Conservation (phyloP, 2,329 filamentous ascomycete species). For the Alternaria sp. region DNA sequence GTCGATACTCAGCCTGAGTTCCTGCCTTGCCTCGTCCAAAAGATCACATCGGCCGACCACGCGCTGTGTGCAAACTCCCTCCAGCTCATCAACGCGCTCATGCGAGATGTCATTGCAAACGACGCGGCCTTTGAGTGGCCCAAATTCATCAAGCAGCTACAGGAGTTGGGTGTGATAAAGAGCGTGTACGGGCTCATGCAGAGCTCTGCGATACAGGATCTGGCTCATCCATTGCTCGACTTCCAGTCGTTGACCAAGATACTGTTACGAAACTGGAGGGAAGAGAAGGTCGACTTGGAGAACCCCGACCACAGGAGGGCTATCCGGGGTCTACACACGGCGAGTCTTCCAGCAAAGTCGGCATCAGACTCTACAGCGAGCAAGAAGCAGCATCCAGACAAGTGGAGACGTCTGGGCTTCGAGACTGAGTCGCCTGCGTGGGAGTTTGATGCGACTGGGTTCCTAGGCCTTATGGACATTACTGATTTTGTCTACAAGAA, state of each 20-base stretch:
- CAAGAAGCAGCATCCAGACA: conserved; percentile 81
- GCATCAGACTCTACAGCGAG: conserved; percentile 59
- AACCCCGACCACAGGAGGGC: conserved; percentile 87
- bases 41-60: conserved; percentile 93
- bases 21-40: conserved; percentile 89
- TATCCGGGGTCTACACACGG: conserved; percentile 83
- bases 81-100: conserved; percentile 93
- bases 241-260: conserved; percentile 93
- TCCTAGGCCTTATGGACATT: conserved; percentile 96
- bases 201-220: conserved; percentile 87
- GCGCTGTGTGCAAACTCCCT: conserved; percentile 93
- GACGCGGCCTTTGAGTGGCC: conserved; percentile 87
- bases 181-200: conserved; percentile 93
- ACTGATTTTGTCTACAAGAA: conserved; percentile 92
- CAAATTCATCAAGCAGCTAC: conserved; percentile 90
- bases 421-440: conserved; percentile 84
- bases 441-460: conserved; percentile 87
- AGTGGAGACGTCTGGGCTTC: conserved; percentile 93
- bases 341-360: conserved; percentile 74
- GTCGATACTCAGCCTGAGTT: conserved; percentile 93
- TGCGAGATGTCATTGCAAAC: conserved; percentile 85
- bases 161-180: conserved; percentile 91
- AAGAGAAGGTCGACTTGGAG: conserved; percentile 84
- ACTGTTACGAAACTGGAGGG: conserved; percentile 85
- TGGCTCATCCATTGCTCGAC: conserved; percentile 87